These are phyloP conservation scores for Colletotrichum tanaceti DNA, from an alignment of 2,329 filamentous ascomycete genomes.

Conservation along the genomic window DNA sequence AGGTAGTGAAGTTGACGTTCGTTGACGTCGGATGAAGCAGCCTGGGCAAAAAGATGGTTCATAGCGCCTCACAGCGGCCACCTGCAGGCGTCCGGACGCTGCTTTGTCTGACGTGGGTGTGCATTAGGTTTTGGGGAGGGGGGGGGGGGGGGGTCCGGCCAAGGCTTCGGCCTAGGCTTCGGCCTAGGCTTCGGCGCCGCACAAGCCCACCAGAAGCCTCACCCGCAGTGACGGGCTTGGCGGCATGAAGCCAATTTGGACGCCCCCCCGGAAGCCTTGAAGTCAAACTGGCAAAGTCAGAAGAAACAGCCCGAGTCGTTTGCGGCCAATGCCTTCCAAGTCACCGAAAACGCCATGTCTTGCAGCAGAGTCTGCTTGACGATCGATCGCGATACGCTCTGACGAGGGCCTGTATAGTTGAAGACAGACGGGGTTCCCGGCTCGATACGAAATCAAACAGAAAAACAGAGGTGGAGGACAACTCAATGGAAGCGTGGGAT, in stretches of 20 bases:
- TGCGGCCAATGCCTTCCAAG: background rate
- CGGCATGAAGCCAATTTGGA: constrained; percentile 24
- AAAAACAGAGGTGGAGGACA: background rate
- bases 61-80: constrained; percentile 32
- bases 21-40: constrained; percentile 33
- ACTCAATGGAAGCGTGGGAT: background rate
- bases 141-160: background rate
- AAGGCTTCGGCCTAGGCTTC: too few relatives aligned
- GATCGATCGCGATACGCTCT: background rate
- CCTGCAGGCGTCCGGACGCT: background rate
- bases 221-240: constrained; percentile 33
- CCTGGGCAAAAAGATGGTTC: constrained; percentile 23
- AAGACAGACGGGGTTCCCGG: background rate
- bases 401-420: background rate
- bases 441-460: background rate
- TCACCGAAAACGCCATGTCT: background rate
- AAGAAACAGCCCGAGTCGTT: background rate
- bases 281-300: background rate
- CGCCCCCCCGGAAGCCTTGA: constrained; percentile 16
- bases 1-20: background rate
- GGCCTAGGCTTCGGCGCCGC: constrained; percentile 12
- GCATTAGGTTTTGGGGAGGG: background rate
- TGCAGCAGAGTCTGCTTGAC: too few relatives aligned
- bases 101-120: background rate
- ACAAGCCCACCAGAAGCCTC: constrained; percentile 10